These are phyloP conservation scores for Aspergillus pseudoterreus DNA, from an alignment of 2,329 filamentous ascomycete species.

Conservation along the genomic window DNA sequence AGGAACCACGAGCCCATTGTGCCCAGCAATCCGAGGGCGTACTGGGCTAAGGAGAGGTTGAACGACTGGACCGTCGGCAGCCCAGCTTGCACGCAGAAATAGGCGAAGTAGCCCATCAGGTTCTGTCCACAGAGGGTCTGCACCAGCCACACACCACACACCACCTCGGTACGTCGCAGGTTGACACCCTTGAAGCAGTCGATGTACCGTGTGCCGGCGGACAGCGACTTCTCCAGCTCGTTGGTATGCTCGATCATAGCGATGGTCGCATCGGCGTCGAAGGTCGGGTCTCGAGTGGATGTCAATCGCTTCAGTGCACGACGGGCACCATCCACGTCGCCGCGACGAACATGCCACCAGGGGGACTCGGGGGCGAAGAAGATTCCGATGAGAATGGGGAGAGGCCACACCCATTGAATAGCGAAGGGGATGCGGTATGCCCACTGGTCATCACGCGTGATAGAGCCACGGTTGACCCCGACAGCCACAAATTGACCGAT, in stretches of 20 bases:
- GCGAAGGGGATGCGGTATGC: conserved; percentile 48
- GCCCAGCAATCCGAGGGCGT: conserved; percentile 56
- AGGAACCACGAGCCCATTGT: conserved; percentile 50
- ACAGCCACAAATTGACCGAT: conserved; percentile 47
- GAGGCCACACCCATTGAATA: conserved; percentile 49
- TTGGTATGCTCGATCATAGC: conserved; percentile 88
- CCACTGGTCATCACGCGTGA: conserved; percentile 42
- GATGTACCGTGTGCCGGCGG: conserved; percentile 65
- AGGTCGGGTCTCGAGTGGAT: conserved; percentile 54
- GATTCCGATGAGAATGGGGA: conserved; percentile 43
- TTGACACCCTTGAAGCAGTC: conserved; percentile 83
- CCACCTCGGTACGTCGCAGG: conserved; percentile 69
- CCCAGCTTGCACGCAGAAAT: conserved; percentile 51
- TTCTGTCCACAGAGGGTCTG: conserved; percentile 60
- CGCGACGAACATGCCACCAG: conserved; percentile 47
- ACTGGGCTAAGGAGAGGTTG: conserved; percentile 50
- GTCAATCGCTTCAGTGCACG: conserved; percentile 41
- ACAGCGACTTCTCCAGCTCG: conserved; percentile 69
- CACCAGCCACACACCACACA: conserved; percentile 58
- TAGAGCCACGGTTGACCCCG: conserved; percentile 43
- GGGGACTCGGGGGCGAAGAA: conserved; percentile 44
- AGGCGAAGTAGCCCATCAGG: conserved; percentile 58
- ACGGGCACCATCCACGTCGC: conserved; percentile 40
- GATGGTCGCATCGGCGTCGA: conserved; percentile 75
- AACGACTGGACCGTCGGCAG: conserved; percentile 31